A percentile compares a stretch with the other conserved stretches of the same genome.
phyloP scores from a whole-genome alignment of 208 protist genomes.

The Trypanosoma cruzi region DNA sequence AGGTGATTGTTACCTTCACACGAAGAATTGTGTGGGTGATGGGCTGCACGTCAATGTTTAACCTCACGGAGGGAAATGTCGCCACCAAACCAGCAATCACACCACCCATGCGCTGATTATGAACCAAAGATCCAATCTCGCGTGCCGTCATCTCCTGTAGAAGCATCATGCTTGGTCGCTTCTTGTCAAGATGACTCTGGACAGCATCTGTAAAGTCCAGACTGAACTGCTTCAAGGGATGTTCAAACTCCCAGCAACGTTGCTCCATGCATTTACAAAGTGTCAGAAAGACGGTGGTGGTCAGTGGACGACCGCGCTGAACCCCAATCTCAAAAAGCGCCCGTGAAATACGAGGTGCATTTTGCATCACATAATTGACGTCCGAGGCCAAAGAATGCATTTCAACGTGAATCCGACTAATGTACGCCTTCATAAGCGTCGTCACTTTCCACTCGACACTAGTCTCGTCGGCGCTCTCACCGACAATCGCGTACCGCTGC shows the following conservation, averaged over 20 bases:
- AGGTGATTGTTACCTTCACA: conserved; percentile 89
- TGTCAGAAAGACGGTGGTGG: conserved; percentile 88
- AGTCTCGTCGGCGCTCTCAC: conserved; percentile 86
- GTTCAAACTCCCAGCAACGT: conserved; percentile 94
- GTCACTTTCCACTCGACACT: conserved; percentile 95
- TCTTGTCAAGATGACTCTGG: conserved; percentile 66
- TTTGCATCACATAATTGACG: conserved; percentile 96
- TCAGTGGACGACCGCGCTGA: conserved; percentile 89
- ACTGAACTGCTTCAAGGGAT: conserved; percentile 91
- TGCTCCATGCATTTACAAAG: conserved; percentile 95
- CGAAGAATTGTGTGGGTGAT: conserved; percentile 97
- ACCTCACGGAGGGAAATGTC: conserved; percentile 91
- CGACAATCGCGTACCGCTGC: conserved; percentile 66
- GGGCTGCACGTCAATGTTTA: conserved; percentile 95
- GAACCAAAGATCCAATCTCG: conserved; percentile 88
- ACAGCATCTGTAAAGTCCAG: conserved; percentile 82
- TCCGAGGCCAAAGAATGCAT: conserved; percentile 94
- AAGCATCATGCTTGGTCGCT: conserved; percentile 73
- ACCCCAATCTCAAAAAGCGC: conserved; percentile 98
- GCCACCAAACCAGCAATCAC: conserved; percentile 83
- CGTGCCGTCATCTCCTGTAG: conserved; percentile 79
- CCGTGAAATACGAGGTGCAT: conserved; percentile 95
- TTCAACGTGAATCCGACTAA: conserved; percentile 90
- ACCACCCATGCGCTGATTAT: conserved; percentile 79
- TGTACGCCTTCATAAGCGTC: conserved; percentile 97